Percentiles rank a stretch among this genome's conserved stretches.
These are phyloP conservation scores for Gynochthodes officinalis DNA, from an alignment of 257 asterid genomes.

Conservation along the genomic window DNA sequence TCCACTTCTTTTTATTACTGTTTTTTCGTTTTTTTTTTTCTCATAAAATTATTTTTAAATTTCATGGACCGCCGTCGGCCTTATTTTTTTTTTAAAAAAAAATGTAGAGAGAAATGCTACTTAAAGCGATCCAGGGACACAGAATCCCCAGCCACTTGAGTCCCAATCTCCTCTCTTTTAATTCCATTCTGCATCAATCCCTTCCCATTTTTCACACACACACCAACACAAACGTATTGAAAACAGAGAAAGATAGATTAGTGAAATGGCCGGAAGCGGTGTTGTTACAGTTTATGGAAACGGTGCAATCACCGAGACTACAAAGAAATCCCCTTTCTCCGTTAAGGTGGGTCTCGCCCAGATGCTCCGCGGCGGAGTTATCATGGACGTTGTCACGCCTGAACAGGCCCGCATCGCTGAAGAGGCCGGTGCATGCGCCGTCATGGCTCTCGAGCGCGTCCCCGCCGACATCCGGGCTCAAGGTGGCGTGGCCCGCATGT, in stretches of 20 bases:
- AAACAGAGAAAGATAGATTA: not conserved
- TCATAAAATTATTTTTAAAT: too few relatives aligned
- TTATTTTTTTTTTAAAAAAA: not conserved
- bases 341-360: conserved; percentile 93
- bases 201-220: not conserved
- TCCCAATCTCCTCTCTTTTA: too few relatives aligned
- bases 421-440: conserved; percentile 96
- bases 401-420: conserved; percentile 96
- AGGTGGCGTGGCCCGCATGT: conserved; percentile 94
- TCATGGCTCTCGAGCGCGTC: conserved; percentile 92
- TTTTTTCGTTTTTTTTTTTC: not conserved
- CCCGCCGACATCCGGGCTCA: conserved; percentile 92
- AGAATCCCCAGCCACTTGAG: conserved; percentile 22
- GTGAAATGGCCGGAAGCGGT: conserved; percentile 75
- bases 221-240: not conserved
- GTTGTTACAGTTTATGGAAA: conserved; percentile 85
- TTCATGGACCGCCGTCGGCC: too few relatives aligned
- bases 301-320: conserved; percentile 80
- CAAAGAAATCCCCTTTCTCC: conserved; percentile 81
- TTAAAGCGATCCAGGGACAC: conserved; percentile 19
- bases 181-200: not conserved
- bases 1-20: conserved; percentile 8
- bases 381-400: conserved; percentile 89
- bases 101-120: not conserved
- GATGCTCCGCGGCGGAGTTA: conserved; percentile 96